These are phyloP conservation scores for Coemansia sp. DNA, from an alignment of 192 early-diverging fungal species.

Conservation along the genomic window DNA sequence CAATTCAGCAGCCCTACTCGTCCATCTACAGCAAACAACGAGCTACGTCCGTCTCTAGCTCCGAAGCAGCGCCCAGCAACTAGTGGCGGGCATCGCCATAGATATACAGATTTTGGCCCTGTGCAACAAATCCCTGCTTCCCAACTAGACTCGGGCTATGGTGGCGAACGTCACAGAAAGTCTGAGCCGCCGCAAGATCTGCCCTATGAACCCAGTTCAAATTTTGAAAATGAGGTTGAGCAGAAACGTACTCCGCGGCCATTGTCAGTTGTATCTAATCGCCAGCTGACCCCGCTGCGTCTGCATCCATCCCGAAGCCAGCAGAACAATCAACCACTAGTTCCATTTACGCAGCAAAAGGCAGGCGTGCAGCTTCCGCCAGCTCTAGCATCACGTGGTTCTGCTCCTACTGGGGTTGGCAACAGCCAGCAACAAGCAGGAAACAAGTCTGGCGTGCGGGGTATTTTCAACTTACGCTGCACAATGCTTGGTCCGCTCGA, in stretches of 20 bases:
- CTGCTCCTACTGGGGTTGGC: conserved; percentile 19
- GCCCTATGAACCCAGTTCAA: conserved; percentile 20
- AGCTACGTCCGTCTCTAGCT: conserved; percentile 13
- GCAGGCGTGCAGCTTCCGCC: conserved; percentile 37
- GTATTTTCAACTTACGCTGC: conserved; percentile 40
- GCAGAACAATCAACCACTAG: conserved; percentile 21
- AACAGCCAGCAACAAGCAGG: conserved; percentile 9
- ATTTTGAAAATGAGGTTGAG: conserved; percentile 2
- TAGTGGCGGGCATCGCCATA: conserved; percentile 40
- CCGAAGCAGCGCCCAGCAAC: conserved; percentile 39
- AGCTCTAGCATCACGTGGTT: conserved; percentile 35
- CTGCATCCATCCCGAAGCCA: conserved; percentile 39
- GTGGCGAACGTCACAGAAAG: conserved; percentile 35
- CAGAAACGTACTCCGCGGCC: conserved; percentile 32
- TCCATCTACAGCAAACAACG: conserved; percentile 31
- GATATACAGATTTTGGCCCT: conserved; percentile 49
- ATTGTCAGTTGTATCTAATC: conserved; percentile 36
- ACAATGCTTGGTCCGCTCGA: conserved; percentile 47
- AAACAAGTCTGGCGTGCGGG: conserved; percentile 22
- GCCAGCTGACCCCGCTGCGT: conserved; percentile 40
- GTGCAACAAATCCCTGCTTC: conserved; percentile 11
- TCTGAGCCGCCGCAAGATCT: conserved; percentile 40
- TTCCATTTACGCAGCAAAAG: conserved; percentile 23
- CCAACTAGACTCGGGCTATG: conserved; percentile 8
- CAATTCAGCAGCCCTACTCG: conserved; percentile 12